Evolutionary conservation across 805 yeast species (phyloP), one percentile per base, ranked within the genome.

Genomic region (Torulaspora maleeae): DNA sequence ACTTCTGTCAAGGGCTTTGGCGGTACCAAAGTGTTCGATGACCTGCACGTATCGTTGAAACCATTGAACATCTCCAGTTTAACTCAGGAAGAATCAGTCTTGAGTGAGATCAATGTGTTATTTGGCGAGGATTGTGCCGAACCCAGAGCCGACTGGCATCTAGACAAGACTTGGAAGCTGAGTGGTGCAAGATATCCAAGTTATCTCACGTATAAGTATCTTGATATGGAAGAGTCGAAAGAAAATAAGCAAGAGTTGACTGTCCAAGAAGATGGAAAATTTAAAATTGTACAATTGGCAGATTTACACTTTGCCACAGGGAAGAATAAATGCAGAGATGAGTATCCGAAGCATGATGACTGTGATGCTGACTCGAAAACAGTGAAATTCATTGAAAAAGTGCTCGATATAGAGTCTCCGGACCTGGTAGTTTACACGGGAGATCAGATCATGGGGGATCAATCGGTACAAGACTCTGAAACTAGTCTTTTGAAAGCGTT

Each of bases 291-390:
- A 9, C 99, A 93, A 64, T 78, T 91, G 4, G 95, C 97, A 0
- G 98, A 93, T 63, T 69, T 91, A 45, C 99, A 93, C 66, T 82
- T 85, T 61, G 76, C 93, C n/a, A 84, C 95, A 0, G 90, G 89
- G 5, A 74, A 70, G 43, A 97, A 97, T 11, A 63, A 64, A 38
- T 93, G 98, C 58, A 71, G 83, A 42, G 95, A 90, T 59, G 82
- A 85, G 10, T 77, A 60, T 33, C 91, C 93, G 1, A 71, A 71
- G 15, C 66, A 65, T 3, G 68, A 68, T 5, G 69, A 66, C 10
- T 93, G 98, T 60, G 66, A 75, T 48, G 98, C 98, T 0, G 99
- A 89, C 61, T 75, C 76, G 1, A 73, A 82, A 38, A 87, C 98
- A 0, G 47, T 76, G 25, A 55, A 62, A 5, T 88, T 90, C 56